Evolutionary conservation across 176 grass and related monocot species (phyloP), one percentile per base, ranked within the genome.

Genomic region (Aegilops longissima): DNA sequence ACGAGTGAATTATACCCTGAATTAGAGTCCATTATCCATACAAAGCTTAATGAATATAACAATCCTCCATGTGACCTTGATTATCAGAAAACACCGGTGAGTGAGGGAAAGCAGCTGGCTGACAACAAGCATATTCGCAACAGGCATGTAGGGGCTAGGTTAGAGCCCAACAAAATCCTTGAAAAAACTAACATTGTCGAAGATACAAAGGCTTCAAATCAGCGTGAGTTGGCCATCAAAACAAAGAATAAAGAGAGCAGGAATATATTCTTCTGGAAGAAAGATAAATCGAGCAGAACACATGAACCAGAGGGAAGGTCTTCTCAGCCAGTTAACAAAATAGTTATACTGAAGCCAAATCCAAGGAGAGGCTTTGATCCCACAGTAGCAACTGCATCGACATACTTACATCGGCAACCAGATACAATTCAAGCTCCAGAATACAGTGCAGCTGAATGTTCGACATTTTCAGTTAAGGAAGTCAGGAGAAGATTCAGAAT

Each of bases 331-430:
- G 73, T 83, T 44, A 96, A 86, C 79, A 96, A 90, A 89, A 96
- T 96, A 85, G 94, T 96, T 34, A 90, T 96, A 93, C 85, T 96
- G 44, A 99, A 94, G 75, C 94, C 97, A 82, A 94, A 84, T 82
- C 66, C 85, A 84, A 84, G 54, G 72, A 38, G 47, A 80, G 85
- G 82, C 5, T 52, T 81, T 14, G n/a, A 69, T 12, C 29, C 77
- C 42, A 42, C 62, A 14, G 47, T 4, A 23, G 82, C 72, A 63
- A 80, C 52, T 31, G 84, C 62, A 49, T 62, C 80, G 56, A 76
- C 45, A 68, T 84, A 25, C 61, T 77, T 77, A 13, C 54, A 63
- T 23, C 69, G n/a, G 24, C 52, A 84, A 74, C 27, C 81, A 30
- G 27, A 51, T 38, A 21, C 23, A 30, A 40, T 58, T 76, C 81